Percentiles rank a stretch among this genome's conserved stretches.
These are phyloP conservation scores for Strigomonas culicis DNA, from an alignment of 208 protist species.

Conservation along the genomic window DNA sequence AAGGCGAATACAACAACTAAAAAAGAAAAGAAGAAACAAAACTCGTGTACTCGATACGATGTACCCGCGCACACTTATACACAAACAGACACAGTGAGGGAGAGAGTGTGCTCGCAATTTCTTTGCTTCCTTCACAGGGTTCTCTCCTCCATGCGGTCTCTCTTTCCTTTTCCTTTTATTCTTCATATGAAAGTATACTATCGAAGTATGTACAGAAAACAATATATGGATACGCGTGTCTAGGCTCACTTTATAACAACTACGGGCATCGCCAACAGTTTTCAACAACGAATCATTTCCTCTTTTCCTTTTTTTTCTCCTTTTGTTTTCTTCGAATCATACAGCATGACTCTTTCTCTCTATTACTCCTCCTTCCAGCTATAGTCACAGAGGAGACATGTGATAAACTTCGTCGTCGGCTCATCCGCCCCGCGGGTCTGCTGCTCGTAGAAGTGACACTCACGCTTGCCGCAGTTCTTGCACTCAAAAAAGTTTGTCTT, in stretches of 20 bases:
- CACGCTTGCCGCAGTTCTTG: conserved; percentile 69
- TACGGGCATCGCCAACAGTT: too few species aligned
- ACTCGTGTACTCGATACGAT: neutral
- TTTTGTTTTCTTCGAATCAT: conserved; percentile 5
- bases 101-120: too few species aligned
- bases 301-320: conserved; percentile 7
- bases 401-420: conserved; percentile 97
- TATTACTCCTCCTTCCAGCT: conserved; percentile 85
- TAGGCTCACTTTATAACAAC: too few species aligned
- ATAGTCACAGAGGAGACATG: conserved; percentile 89
- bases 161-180: conserved; percentile 10
- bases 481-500: conserved; percentile 74
- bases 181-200: too few species aligned
- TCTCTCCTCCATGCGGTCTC: neutral
- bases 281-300: neutral
- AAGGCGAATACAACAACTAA: too few species aligned
- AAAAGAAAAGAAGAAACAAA: too few species aligned
- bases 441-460: conserved; percentile 92
- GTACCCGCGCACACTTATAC: neutral
- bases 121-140: too few species aligned
- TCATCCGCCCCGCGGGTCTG: conserved; percentile 97
- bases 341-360: neutral
- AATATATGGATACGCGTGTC: too few species aligned
- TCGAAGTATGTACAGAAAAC: too few species aligned
- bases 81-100: conserved; percentile 3